Evolutionary conservation across 768 basidiomycete genomes (phyloP), one percentile per base, ranked within the genome.

Genomic region (Tricholoma saponaceum): DNA sequence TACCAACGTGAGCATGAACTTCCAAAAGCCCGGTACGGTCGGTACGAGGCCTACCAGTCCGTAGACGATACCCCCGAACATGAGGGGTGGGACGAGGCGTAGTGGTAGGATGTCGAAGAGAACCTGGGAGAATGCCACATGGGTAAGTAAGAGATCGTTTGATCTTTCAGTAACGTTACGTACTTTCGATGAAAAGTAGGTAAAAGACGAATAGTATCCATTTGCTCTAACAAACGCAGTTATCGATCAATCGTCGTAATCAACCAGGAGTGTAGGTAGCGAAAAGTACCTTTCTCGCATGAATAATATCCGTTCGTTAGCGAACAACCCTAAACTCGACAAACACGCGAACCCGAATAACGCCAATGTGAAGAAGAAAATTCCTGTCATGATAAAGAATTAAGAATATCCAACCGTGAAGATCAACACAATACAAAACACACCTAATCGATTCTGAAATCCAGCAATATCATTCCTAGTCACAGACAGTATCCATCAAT

Each of bases 311-410:
- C 97, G 83, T 67, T 99, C 97, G 63, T 92, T 94, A 5, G 97
- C 92, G 67, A 99, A 98, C 51, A 97, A 74, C 3, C 93, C 91
- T 52, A 99, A 76, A 55, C 95, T 98, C 9, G 95, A 95, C 56
- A 99, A 74, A 68, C 94, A 96, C 4, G 96, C 96, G 74, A 99
- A 98, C 2, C 95, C 97, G 63, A 99, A 98, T 8, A 99, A 76
- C 1, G 95, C 87, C n/a, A 99, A 78, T 3, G 94, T 88, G 74
- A 99, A 99, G 79, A 99, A 95, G 84, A 98, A 98, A 54, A 98
- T 82, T 8, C 95, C 92, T 83, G 71, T 12, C n/a, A 44, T 5
- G 2, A 44, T 18, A 4, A 18, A 49, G 5, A 20, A 23, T 23
- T 14, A 23, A 23, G 1, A 18, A 4, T n/a, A 4, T 5, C 18